A percentile compares a stretch with the other conserved stretches of the same genome.
Evolutionary conservation across 495 filamentous ascomycete genomes (phyloP).

Genomic region (Glonium stellatum): DNA sequence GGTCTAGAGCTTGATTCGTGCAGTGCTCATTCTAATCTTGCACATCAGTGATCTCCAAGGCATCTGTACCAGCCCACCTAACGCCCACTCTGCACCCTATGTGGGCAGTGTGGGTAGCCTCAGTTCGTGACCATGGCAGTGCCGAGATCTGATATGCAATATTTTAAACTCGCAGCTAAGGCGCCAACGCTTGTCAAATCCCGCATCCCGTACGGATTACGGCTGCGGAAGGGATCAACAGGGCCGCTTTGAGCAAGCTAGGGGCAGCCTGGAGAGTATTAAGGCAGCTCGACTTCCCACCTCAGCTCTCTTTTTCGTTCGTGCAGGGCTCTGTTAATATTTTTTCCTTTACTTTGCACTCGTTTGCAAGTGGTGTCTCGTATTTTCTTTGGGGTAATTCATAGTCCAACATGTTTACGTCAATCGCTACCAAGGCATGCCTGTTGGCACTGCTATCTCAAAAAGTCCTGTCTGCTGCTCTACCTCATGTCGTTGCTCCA

Average conservation of each 20-base stretch:
- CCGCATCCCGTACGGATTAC: not conserved
- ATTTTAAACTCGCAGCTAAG: slow-evolving; percentile 8
- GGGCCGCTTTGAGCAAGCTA: slow-evolving; percentile 5
- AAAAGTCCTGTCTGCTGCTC: slow-evolving; percentile 3
- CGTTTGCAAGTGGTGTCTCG: slow-evolving; percentile 4
- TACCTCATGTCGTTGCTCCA: slow-evolving; percentile 11
- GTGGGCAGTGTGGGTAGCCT: not conserved
- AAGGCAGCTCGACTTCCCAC: slow-evolving; percentile 11
- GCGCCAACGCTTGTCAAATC: slow-evolving; percentile 7
- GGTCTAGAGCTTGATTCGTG: not conserved
- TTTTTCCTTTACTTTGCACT: slow-evolving; percentile 8
- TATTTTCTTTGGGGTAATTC: slow-evolving; percentile 1
- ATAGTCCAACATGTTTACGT: slow-evolving; percentile 17
- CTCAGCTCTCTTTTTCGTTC: not conserved
- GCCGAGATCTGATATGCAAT: slow-evolving; percentile 12
- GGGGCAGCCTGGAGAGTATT: slow-evolving; percentile 7
- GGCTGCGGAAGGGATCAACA: slow-evolving; percentile 7
- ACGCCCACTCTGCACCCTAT: not conserved
- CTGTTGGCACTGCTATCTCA: slow-evolving; percentile 13
- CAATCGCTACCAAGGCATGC: slow-evolving; percentile 11
- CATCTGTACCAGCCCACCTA: not conserved
- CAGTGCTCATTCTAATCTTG: not conserved
- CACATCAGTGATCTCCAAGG: not conserved
- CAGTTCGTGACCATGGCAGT: slow-evolving; percentile 16
- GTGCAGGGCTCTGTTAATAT: not conserved